Conservation (phyloP, 1,284 basidiomycete genomes). For the Cryptococcus neoformans region DNA sequence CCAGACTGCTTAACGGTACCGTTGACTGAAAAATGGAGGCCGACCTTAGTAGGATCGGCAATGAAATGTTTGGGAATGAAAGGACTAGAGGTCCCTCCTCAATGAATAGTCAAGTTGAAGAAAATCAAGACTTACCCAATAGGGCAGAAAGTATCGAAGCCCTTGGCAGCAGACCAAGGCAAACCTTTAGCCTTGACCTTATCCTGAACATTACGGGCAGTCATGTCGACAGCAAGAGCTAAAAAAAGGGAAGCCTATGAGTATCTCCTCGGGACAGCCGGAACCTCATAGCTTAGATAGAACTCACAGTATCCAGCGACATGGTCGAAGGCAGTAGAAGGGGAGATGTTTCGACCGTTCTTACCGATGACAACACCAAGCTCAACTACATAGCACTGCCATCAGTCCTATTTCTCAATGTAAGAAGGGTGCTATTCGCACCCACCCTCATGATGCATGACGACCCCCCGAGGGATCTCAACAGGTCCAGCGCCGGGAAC, state of each 20-base stretch:
- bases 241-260: not conserved
- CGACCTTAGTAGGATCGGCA: slow-evolving; percentile 69
- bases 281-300: not conserved
- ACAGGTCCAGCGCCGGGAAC: slow-evolving; percentile 63
- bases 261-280: not conserved
- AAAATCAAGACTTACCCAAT: slow-evolving; percentile 52
- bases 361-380: slow-evolving; percentile 94
- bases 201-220: slow-evolving; percentile 92
- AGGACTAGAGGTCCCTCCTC: slow-evolving; percentile 51
- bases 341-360: slow-evolving; percentile 73
- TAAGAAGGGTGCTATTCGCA: not conserved
- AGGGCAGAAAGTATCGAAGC: slow-evolving; percentile 85
- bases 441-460: slow-evolving; percentile 87
- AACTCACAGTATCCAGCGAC: slow-evolving; percentile 85
- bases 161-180: slow-evolving; percentile 91
- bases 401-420: not conserved
- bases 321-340: slow-evolving; percentile 67
- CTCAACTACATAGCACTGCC: slow-evolving; percentile 63
- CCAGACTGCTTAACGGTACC: slow-evolving; percentile 79
- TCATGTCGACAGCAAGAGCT: slow-evolving; percentile 92
- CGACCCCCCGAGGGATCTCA: slow-evolving; percentile 80
- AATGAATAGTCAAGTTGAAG: slow-evolving; percentile 9
- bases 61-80: slow-evolving; percentile 78
- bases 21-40: slow-evolving; percentile 63
- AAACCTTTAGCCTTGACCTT: slow-evolving; percentile 87